phyloP scores from a whole-genome alignment of 352 stramenopile genomes.

The Pythium utonaiense region DNA sequence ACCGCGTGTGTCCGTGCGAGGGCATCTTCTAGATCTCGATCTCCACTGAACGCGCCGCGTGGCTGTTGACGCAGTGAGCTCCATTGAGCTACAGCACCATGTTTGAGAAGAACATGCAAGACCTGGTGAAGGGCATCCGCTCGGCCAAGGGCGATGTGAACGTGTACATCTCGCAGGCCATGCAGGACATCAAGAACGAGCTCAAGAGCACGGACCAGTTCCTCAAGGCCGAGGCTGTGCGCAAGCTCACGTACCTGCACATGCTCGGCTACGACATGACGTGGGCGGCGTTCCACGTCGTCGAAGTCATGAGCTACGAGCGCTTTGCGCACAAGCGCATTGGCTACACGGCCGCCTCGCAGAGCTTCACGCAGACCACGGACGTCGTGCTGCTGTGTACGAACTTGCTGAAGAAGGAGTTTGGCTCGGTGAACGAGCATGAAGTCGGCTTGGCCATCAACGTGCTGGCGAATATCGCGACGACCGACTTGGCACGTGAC shows the following conservation, averaged over 20 bases:
- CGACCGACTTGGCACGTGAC: slow-evolving; percentile 94
- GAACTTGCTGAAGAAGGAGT: slow-evolving; percentile 99
- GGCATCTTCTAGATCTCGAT: neutral
- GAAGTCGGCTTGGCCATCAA: slow-evolving; percentile 98
- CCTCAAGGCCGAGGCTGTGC: slow-evolving; percentile 95
- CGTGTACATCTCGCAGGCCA: slow-evolving; percentile 96
- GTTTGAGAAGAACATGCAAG: slow-evolving; percentile 98
- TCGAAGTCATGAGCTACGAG: slow-evolving; percentile 97
- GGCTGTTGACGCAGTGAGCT: neutral
- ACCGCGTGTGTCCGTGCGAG: neutral
- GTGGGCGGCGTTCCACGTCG: slow-evolving; percentile 97
- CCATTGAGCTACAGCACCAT: slow-evolving; percentile 42
- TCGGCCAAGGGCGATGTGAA: slow-evolving; percentile 94
- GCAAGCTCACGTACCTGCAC: slow-evolving; percentile 96
- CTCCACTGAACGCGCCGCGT: neutral
- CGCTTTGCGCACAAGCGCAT: slow-evolving; percentile 96
- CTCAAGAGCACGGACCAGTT: slow-evolving; percentile 95
- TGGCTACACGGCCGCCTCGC: slow-evolving; percentile 94
- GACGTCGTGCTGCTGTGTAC: slow-evolving; percentile 98
- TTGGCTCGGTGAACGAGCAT: slow-evolving; percentile 90
- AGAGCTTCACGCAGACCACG: slow-evolving; percentile 96
- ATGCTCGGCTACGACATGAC: slow-evolving; percentile 99
- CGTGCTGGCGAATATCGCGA: slow-evolving; percentile 98
- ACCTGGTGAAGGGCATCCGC: slow-evolving; percentile 99
- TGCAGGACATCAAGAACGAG: slow-evolving; percentile 98